A percentile compares a stretch with the other conserved stretches of the same genome.
These are phyloP conservation scores for Pholiota conissans DNA, from an alignment of 768 basidiomycete genomes.

Conservation along the genomic window DNA sequence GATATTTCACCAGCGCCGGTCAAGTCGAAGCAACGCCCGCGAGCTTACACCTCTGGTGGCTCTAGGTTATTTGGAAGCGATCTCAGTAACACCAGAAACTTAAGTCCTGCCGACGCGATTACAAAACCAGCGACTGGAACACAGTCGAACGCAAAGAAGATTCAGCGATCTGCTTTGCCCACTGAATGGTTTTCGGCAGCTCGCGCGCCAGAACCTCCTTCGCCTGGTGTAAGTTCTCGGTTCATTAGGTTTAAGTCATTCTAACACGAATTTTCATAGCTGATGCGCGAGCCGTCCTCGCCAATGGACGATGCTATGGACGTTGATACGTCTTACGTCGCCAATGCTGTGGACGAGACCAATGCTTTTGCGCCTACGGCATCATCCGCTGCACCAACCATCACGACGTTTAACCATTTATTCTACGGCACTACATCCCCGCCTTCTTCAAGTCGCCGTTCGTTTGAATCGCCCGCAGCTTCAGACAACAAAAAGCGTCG, in stretches of 20 bases:
- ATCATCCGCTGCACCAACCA: constrained; percentile 51
- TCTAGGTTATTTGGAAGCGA: constrained; percentile 70
- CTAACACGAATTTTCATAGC: constrained; percentile 25
- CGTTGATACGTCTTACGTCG: constrained; percentile 59
- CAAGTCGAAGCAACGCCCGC: constrained; percentile 41
- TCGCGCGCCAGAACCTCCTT: constrained; percentile 22
- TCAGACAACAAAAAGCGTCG: constrained; percentile 53
- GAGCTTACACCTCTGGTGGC: constrained; percentile 64
- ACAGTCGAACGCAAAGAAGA: constrained; percentile 48
- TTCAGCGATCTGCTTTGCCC: constrained; percentile 65
- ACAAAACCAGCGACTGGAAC: constrained; percentile 35
- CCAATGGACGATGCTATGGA: constrained; percentile 76
- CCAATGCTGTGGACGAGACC: constrained; percentile 24
- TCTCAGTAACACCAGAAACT: constrained; percentile 53
- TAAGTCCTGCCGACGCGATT: constrained; percentile 30
- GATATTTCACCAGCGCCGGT: constrained; percentile 75
- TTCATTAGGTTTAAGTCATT: constrained; percentile 1
- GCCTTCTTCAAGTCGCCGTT: constrained; percentile 38
- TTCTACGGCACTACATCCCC: constrained; percentile 55
- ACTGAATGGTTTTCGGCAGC: constrained; percentile 52
- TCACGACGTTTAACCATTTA: constrained; percentile 54
- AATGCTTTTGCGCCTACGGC: constrained; percentile 37
- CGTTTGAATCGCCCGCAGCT: constrained; percentile 44
- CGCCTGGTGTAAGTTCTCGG: constrained; percentile 26
- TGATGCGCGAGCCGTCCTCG: constrained; percentile 39